phyloP scores from a whole-genome alignment of 179 eudicot genomes.

The Vitellaria paradoxa region DNA sequence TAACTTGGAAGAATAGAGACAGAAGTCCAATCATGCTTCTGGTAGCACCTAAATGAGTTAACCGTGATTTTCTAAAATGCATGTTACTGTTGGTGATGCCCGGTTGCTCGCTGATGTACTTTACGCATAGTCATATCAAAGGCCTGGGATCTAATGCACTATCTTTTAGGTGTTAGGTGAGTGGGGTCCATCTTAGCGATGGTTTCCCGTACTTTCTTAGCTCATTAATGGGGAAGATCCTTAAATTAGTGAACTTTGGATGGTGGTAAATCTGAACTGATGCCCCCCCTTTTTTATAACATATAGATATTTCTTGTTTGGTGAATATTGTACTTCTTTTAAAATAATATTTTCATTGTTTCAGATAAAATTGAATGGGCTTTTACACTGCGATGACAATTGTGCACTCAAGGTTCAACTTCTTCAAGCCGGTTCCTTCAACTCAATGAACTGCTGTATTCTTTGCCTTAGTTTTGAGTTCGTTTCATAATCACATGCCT shows the following conservation, averaged over 20 bases:
- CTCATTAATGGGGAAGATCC: background rate
- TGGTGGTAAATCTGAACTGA: background rate
- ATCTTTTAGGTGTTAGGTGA: too few species aligned
- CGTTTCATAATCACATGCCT: background rate
- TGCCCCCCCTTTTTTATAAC: background rate
- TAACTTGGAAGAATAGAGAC: background rate
- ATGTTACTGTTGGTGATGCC: background rate
- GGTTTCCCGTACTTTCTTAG: background rate
- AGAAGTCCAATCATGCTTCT: slow-evolving; percentile 8
- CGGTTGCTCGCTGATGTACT: background rate
- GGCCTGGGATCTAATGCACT: background rate
- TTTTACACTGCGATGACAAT: slow-evolving; percentile 82
- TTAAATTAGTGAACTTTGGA: background rate
- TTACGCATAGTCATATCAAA: background rate
- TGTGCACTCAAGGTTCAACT: slow-evolving; percentile 78
- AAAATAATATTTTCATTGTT: slow-evolving; percentile 13
- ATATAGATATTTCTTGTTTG: background rate
- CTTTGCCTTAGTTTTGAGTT: slow-evolving; percentile 1
- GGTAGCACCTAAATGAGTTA: background rate
- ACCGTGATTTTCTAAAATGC: background rate
- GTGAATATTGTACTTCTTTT: background rate
- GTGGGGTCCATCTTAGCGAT: background rate
- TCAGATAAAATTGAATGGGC: slow-evolving; percentile 89
- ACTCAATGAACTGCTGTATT: background rate
- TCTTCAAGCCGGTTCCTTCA: background rate